These are phyloP conservation scores for Oryza meridionalis DNA, from an alignment of 176 grass and related monocot genomes.

Conservation along the genomic window DNA sequence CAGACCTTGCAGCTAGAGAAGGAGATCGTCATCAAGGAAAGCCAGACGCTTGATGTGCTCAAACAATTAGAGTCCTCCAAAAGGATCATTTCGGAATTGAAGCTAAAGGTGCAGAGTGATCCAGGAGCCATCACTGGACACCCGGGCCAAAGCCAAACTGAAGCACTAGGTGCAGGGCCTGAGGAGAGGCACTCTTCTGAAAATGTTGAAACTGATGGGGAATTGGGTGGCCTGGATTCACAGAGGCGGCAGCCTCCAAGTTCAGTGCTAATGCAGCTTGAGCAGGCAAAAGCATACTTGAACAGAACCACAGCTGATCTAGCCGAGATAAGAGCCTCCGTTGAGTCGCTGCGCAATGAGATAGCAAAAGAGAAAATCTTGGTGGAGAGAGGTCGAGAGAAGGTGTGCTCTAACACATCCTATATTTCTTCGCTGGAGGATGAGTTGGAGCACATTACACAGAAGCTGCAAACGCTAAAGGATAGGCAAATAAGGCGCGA, in stretches of 20 bases:
- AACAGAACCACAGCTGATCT: constrained; percentile 64
- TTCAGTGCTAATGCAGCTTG: constrained; percentile 61
- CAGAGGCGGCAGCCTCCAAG: constrained; percentile 19
- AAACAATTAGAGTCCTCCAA: constrained; percentile 69
- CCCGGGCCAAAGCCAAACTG: background rate
- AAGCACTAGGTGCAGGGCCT: background rate
- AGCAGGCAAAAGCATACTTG: constrained; percentile 66
- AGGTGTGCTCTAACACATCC: constrained; percentile 48
- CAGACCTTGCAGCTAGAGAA: constrained; percentile 66
- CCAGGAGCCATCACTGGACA: constrained; percentile 6
- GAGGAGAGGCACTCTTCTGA: background rate
- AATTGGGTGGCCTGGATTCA: background rate
- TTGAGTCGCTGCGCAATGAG: constrained; percentile 49
- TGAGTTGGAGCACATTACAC: constrained; percentile 51
- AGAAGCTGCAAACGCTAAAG: constrained; percentile 53
- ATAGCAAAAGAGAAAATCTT: constrained; percentile 66
- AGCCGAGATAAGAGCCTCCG: constrained; percentile 49
- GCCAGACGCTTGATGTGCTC: constrained; percentile 64
- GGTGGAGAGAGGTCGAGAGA: constrained; percentile 54
- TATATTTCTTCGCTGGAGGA: constrained; percentile 61
- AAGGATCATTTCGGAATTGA: constrained; percentile 62
- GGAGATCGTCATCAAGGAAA: constrained; percentile 76
- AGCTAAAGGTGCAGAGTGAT: constrained; percentile 64
- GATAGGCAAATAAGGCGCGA: constrained; percentile 42
- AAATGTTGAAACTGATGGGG: background rate